These are phyloP conservation scores for Coelastrella sp. DNA, from an alignment of 139 green algal species.

Conservation along the genomic window DNA sequence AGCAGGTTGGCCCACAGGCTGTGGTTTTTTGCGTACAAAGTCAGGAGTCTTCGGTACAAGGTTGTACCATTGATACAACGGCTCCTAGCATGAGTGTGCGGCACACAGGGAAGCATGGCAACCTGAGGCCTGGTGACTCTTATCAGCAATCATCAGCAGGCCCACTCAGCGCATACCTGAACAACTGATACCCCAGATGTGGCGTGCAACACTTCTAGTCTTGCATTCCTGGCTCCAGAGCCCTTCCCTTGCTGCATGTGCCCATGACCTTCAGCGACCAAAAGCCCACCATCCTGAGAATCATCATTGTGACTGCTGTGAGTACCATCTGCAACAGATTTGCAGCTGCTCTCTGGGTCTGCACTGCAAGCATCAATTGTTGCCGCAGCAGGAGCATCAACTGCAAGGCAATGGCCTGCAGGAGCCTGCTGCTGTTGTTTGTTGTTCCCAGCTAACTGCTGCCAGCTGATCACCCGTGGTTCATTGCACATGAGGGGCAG, in stretches of 20 bases:
- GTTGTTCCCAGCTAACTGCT: neutral
- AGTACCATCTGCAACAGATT: neutral
- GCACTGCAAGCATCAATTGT: too few relatives aligned
- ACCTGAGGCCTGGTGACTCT: neutral
- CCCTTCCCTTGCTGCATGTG: neutral
- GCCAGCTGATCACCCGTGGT: neutral
- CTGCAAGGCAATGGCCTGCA: neutral
- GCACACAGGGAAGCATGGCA: too few relatives aligned
- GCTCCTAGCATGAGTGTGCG: too few relatives aligned
- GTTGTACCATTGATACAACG: too few relatives aligned
- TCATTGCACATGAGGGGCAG: slow-evolving; percentile 9
- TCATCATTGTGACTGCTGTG: too few relatives aligned
- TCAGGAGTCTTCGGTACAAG: too few relatives aligned
- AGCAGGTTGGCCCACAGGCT: too few relatives aligned
- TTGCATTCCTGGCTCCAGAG: neutral
- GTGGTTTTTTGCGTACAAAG: too few relatives aligned
- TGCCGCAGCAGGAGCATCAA: neutral
- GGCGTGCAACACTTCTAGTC: neutral
- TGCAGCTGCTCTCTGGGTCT: too few relatives aligned
- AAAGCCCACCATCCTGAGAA: too few relatives aligned
- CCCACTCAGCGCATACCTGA: neutral
- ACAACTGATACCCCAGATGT: neutral
- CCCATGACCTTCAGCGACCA: neutral
- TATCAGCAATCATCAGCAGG: neutral
- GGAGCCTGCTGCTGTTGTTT: neutral